Base-by-base conservation (phyloP, 176 grass and related monocot species). In the Paspalum vaginatum region DNA sequence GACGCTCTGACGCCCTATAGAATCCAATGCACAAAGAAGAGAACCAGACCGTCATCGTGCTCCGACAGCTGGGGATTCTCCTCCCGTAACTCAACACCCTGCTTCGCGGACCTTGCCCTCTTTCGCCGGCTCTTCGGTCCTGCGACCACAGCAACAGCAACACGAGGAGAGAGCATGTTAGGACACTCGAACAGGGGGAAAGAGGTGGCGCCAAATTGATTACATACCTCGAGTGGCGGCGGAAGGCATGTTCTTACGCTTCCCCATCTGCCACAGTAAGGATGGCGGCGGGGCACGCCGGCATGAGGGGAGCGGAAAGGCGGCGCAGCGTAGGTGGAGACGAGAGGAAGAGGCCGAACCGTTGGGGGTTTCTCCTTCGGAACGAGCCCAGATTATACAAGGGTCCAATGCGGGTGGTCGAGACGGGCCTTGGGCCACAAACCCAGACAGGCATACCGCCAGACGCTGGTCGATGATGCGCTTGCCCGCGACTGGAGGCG, bases 121-220 rank as follows among this genome's bases (percentile, higher is more conserved):
- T 83, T 83, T 6, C 21, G 59, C 4, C 52, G 75, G 52, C 68
- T 88, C 61, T 79, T 88, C 5, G 55, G 8, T 37, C 69, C 81
- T 68, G 45, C n/a, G n/a, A 53, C 7, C 9, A 65, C 41, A 72
- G 59, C 12, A 62, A 13, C 37, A 70, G 7, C 42, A 61, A 61
- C 12, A 76, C 6, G 63, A 75, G 14, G 7, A 21, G 43, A 11
- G n/a, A 27, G 57, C 39, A 46, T 37, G 24, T 52, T 48, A 58
- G 61, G 7, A 68, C 8, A 47, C 11, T 61, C 2, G 2, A 3
- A 54, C 61, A 14, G 12, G 52, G 44, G 15, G 61, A 16, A 38
- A 41, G 62, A 43, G 57, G 8, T 22, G 22, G 41, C 0, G 45
- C 5, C 6, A 0, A 44, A 17, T 20, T 20, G 21, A 40, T 32